phyloP scores from a whole-genome alignment of 345 rosid genomes.

The Gynandropsis gynandra region DNA sequence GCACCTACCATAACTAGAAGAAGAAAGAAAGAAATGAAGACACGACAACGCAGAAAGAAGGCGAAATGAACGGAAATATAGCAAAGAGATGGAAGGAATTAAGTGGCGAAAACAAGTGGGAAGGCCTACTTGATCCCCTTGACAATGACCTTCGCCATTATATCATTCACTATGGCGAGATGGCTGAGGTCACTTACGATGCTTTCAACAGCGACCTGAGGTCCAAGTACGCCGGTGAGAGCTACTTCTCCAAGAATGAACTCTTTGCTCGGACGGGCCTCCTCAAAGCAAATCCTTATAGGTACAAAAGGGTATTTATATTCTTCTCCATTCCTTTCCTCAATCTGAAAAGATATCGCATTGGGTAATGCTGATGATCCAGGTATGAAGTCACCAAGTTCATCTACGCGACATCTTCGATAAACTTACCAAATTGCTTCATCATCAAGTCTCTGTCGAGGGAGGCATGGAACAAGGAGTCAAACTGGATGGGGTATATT shows the following conservation, averaged over 20 bases:
- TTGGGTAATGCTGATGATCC: not conserved
- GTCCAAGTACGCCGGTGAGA: conserved; percentile 34
- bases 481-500: conserved; percentile 54
- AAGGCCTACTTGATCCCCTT: conserved; percentile 52
- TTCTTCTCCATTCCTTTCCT: not conserved
- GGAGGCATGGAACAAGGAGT: conserved; percentile 31
- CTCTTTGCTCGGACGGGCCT: conserved; percentile 25
- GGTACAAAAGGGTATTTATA: conserved; percentile 11
- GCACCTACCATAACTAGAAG: no score
- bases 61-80: conserved; percentile 22
- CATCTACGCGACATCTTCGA: conserved; percentile 47
- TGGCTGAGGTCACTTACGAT: conserved; percentile 43
- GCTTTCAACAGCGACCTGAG: conserved; percentile 28
- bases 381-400: conserved; percentile 42
- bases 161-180: conserved; percentile 59
- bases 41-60: no score
- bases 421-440: conserved; percentile 30
- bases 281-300: conserved; percentile 28
- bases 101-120: conserved; percentile 60
- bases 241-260: conserved; percentile 25
- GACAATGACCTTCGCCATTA: conserved; percentile 62
- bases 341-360: not conserved
- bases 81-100: conserved; percentile 53
- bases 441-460: conserved; percentile 30
- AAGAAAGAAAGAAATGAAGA: no score